Evolutionary conservation across 106 monocot species (phyloP).

Genomic region (Alisma plantagoaquatica): DNA sequence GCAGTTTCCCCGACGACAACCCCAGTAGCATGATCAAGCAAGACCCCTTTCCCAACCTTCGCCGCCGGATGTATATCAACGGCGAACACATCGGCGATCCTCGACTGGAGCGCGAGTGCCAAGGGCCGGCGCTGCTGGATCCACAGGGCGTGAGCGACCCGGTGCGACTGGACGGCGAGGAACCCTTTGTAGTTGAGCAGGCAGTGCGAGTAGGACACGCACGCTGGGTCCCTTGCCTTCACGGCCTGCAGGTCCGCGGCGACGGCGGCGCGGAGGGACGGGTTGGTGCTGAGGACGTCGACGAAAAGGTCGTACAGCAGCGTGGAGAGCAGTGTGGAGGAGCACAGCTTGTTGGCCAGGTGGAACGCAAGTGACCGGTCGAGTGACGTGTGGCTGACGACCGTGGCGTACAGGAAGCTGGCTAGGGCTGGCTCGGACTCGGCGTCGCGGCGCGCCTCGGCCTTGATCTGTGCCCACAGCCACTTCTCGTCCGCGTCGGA

Average conservation of each 20-base stretch:
- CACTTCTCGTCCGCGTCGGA: constrained; percentile 11
- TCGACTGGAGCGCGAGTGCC: constrained; percentile 19
- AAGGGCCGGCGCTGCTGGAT: constrained; percentile 8
- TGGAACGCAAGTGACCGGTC: constrained; percentile 31
- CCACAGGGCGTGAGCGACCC: constrained; percentile 16
- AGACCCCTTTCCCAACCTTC: constrained; percentile 11
- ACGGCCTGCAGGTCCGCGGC: constrained; percentile 18
- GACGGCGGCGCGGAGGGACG: constrained; percentile 5
- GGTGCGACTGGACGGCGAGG: constrained; percentile 23
- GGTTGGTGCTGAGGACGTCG: constrained; percentile 4
- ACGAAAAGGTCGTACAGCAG: constrained; percentile 25
- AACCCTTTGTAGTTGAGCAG: constrained; percentile 26
- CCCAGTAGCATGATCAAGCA: constrained; percentile 19
- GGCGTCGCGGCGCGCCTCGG: constrained; percentile 20
- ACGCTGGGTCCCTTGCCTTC: constrained; percentile 15
- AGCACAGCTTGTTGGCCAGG: constrained; percentile 24
- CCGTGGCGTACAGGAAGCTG: constrained; percentile 61
- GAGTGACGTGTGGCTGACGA: constrained; percentile 69
- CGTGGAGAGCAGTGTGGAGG: constrained; percentile 20
- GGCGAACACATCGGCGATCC: constrained; percentile 19
- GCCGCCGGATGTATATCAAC: constrained; percentile 24
- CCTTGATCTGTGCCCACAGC: constrained; percentile 24
- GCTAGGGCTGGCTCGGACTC: constrained; percentile 43
- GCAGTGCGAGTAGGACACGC: constrained; percentile 19
- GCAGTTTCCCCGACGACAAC: constrained; percentile 18